phyloP scores from a whole-genome alignment of 2,329 filamentous ascomycete genomes.

The Phyllosticta paracitricarpa region DNA sequence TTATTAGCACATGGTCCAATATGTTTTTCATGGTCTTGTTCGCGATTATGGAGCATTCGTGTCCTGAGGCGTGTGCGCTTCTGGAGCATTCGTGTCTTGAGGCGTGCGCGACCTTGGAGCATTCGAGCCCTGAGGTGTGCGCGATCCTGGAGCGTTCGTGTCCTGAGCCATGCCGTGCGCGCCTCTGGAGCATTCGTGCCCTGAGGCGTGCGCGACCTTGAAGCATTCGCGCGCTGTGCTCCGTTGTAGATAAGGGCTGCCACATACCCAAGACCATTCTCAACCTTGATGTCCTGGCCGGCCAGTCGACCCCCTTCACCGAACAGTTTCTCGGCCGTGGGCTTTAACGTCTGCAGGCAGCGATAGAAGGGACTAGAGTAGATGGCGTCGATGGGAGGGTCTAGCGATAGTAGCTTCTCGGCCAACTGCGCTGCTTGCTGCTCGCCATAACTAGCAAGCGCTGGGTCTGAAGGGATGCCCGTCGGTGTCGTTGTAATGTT shows the following conservation, averaged over 20 bases:
- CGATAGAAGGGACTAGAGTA: slow-evolving; percentile 48
- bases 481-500: slow-evolving; percentile 59
- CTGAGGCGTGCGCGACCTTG: too few species aligned
- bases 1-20: not conserved
- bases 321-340: slow-evolving; percentile 24
- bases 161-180: too few species aligned
- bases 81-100: too few species aligned
- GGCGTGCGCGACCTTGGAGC: too few species aligned
- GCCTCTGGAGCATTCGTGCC: too few species aligned
- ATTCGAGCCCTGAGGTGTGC: not conserved
- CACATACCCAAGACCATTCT: slow-evolving; percentile 43
- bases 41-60: not conserved
- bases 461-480: slow-evolving; percentile 77
- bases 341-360: slow-evolving; percentile 30
- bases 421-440: slow-evolving; percentile 71
- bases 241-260: not conserved
- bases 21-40: too few species aligned
- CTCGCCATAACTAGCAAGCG: slow-evolving; percentile 77
- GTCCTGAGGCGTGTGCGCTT: too few species aligned
- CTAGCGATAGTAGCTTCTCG: slow-evolving; percentile 48
- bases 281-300: slow-evolving; percentile 37
- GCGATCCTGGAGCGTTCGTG: too few species aligned
- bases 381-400: slow-evolving; percentile 61
- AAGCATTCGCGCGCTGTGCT: not conserved
- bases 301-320: slow-evolving; percentile 16